Evolutionary conservation across 2,329 filamentous ascomycete species (phyloP), one percentile per base, ranked within the genome.

Genomic region (Botrytis aclada): DNA sequence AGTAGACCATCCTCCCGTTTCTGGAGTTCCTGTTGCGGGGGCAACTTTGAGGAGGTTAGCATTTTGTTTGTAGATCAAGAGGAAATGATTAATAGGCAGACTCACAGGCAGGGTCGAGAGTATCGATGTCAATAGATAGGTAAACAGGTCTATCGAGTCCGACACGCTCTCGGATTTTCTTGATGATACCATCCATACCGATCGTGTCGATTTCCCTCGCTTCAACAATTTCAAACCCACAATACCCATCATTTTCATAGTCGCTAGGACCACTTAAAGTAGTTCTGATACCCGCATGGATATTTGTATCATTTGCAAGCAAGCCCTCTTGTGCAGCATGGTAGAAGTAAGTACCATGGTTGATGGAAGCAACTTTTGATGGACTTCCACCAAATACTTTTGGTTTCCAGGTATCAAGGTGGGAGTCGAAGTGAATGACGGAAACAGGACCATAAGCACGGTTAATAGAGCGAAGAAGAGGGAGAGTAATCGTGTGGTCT

Each of bases 281-380:
- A 0, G 93, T 96, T 72, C 93, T 89, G 81, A 97, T 96, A 56
- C 93, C 93, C 25, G 93, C 93, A 81, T 97, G 93, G 82, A 97
- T 94, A 83, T 94, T 95, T 77, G 89, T 92, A 84, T 96, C 92
- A 80, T 96, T 97, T 75, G 86, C 86, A 32, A 97, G 85, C 25
- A 96, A 85, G 4, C 93, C 93, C 81, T 96, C 93, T 82, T 90
- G 88, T 0, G 91, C 84, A 0, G 93, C 93, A 80, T 95, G 92
- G 83, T 91, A 96, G 83, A 97, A 97, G 84, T 96, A 96, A 1
- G 93, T 96, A 60, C 93, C 93, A 83, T 96, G 93, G 83, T 96
- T 97, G 83, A 97, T 90, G 76, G 87, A 87, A 32, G 93, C 93
- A 56, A 90, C 88, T 74, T 94, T 88, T 41, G 89, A 92, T 0